A percentile compares a stretch with the other conserved stretches of the same genome.
These are phyloP conservation scores for Populus trichocarpa DNA, from an alignment of 441 rosid genomes.

Conservation along the genomic window DNA sequence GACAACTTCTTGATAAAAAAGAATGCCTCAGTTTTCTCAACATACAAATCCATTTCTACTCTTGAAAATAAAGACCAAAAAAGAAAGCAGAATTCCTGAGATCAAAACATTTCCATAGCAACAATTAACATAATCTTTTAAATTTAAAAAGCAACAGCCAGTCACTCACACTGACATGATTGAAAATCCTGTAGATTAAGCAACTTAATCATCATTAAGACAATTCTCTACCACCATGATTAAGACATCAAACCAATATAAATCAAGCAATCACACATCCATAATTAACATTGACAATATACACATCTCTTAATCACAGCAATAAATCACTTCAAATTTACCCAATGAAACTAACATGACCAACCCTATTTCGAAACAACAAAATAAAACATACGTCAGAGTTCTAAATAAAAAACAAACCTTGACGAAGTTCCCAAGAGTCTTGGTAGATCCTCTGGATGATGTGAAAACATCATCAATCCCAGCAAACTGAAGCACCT, in stretches of 20 bases:
- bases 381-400: neutral
- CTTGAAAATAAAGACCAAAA: neutral
- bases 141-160: too few relatives aligned
- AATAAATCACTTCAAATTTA: neutral
- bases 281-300: neutral
- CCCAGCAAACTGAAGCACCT: conserved; percentile 73
- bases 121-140: neutral
- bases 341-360: too few relatives aligned
- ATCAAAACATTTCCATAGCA: too few relatives aligned
- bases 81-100: neutral
- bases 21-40: neutral
- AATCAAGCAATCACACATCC: neutral
- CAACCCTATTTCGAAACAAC: neutral
- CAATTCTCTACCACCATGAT: neutral
- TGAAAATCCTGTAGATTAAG: neutral
- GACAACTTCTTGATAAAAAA: neutral
- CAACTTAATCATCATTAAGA: neutral
- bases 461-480: conserved; percentile 74
- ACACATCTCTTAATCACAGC: neutral
- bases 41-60: neutral
- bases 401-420: neutral
- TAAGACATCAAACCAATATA: neutral
- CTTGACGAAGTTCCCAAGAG: conserved; percentile 64
- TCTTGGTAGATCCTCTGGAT: conserved; percentile 71
- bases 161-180: neutral